Evolutionary conservation across 148 eudicot species (phyloP).

Genomic region (Pouteria glomerata): DNA sequence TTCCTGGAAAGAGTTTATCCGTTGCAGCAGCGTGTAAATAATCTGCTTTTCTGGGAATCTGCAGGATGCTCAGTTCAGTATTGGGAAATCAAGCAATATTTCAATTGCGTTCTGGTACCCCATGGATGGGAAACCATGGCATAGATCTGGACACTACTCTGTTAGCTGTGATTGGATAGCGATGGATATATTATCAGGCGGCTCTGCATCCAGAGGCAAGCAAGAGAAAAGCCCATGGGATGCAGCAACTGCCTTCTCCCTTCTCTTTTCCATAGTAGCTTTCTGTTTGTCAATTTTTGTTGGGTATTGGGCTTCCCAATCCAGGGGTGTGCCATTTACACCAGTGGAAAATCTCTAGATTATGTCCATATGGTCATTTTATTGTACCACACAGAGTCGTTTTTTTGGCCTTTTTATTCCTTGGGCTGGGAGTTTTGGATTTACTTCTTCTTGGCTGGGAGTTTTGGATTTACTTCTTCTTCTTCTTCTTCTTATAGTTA

Average conservation of each 20-base stretch:
- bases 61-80: slow-evolving; percentile 1
- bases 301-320: neutral
- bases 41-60: neutral
- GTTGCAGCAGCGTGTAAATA: neutral
- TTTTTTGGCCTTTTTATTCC: too few relatives aligned
- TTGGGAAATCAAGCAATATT: neutral
- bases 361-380: too few relatives aligned
- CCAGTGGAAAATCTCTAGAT: neutral
- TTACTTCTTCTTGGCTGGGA: too few relatives aligned
- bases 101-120: neutral
- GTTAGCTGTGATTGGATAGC: neutral
- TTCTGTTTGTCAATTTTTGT: neutral
- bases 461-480: too few relatives aligned
- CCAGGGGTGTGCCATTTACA: neutral
- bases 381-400: too few relatives aligned
- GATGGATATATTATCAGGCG: neutral
- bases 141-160: neutral
- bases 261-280: neutral
- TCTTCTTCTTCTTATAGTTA: too few relatives aligned
- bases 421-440: too few relatives aligned
- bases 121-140: neutral
- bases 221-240: neutral
- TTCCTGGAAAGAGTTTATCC: neutral
- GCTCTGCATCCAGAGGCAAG: neutral
- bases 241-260: neutral